Evolutionary conservation across 108 stramenopile species (phyloP).

Genomic region (Fragilaria crotonensis): DNA sequence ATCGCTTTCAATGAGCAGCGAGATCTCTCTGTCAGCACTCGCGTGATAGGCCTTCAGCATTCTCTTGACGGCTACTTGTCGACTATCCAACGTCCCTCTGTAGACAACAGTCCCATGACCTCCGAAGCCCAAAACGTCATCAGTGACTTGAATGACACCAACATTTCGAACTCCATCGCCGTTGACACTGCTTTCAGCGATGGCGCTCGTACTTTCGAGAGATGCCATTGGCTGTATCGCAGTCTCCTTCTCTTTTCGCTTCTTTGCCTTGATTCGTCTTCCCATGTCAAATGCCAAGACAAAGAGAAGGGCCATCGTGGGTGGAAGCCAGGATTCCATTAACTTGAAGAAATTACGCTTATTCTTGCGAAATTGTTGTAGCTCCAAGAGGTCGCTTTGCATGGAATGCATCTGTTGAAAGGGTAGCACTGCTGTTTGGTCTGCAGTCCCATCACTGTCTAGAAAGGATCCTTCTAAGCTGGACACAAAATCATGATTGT

Average conservation of each 20-base stretch:
- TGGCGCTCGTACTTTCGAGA: conserved; percentile 2
- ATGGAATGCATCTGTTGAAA: too few relatives aligned
- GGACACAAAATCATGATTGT: conserved; percentile 1
- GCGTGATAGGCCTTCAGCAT: conserved; percentile 90
- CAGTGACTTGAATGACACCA: conserved; percentile 77
- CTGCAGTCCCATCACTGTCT: too few relatives aligned
- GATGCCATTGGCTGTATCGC: not conserved
- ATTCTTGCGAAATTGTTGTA: not conserved
- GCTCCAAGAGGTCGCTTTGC: too few relatives aligned
- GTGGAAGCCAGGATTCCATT: conserved; percentile 79
- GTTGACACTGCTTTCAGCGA: too few relatives aligned
- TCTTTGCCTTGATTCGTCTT: conserved; percentile 49
- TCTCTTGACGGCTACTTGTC: conserved; percentile 93
- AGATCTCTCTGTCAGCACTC: conserved; percentile 89
- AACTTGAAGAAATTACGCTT: conserved; percentile 31
- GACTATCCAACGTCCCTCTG: conserved; percentile 80
- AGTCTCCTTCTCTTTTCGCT: conserved; percentile 1
- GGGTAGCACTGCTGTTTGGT: too few relatives aligned
- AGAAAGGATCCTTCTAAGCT: too few relatives aligned
- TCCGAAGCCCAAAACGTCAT: conserved; percentile 85
- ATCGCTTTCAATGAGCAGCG: conserved; percentile 89
- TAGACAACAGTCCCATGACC: conserved; percentile 96
- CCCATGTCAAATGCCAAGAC: conserved; percentile 81
- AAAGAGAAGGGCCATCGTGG: conserved; percentile 64
- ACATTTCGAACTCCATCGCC: conserved; percentile 14